Conservation (phyloP, 495 filamentous ascomycete genomes). For the Thozetella sp. region DNA sequence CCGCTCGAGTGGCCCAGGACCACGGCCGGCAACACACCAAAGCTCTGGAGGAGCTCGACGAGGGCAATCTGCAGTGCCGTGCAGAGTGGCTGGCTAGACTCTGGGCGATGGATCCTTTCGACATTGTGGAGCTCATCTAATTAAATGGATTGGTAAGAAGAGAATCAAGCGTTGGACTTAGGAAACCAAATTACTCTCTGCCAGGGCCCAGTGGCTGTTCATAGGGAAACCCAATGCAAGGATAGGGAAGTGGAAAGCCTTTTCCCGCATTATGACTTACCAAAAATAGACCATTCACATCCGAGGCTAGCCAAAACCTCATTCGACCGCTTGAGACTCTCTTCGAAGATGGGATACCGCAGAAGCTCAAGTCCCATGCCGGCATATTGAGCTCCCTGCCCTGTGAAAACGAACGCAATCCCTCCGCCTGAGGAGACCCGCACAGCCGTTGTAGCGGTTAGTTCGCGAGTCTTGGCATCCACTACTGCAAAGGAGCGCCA, state of each 20-base stretch:
- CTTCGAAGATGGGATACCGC: slow-evolving; percentile 18
- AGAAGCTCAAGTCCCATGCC: slow-evolving; percentile 46
- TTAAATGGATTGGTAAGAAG: too few relatives aligned
- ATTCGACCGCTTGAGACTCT: slow-evolving; percentile 17
- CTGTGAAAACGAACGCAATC: slow-evolving; percentile 28
- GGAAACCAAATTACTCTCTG: too few relatives aligned
- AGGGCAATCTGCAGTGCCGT: slow-evolving; percentile 53
- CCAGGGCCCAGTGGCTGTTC: background rate
- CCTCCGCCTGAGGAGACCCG: slow-evolving; percentile 9
- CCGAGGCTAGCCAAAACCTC: slow-evolving; percentile 20
- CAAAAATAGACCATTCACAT: slow-evolving; percentile 28
- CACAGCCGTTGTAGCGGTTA: slow-evolving; percentile 4
- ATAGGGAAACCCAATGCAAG: background rate
- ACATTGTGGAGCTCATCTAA: slow-evolving; percentile 17
- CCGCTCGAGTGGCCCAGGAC: slow-evolving; percentile 64
- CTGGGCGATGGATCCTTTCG: slow-evolving; percentile 33
- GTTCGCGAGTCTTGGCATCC: slow-evolving; percentile 6
- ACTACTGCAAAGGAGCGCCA: slow-evolving; percentile 27
- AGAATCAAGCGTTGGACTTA: too few relatives aligned
- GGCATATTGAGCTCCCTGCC: slow-evolving; percentile 40
- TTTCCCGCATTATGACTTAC: slow-evolving; percentile 10
- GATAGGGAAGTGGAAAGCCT: background rate
- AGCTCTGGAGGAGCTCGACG: slow-evolving; percentile 50
- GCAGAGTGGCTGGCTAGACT: slow-evolving; percentile 41
- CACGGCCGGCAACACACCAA: slow-evolving; percentile 41